Percentiles rank a stretch among this genome's conserved stretches.
These are phyloP conservation scores for Diplogelasinospora grovesii DNA, from an alignment of 495 filamentous ascomycete species.

Conservation along the genomic window DNA sequence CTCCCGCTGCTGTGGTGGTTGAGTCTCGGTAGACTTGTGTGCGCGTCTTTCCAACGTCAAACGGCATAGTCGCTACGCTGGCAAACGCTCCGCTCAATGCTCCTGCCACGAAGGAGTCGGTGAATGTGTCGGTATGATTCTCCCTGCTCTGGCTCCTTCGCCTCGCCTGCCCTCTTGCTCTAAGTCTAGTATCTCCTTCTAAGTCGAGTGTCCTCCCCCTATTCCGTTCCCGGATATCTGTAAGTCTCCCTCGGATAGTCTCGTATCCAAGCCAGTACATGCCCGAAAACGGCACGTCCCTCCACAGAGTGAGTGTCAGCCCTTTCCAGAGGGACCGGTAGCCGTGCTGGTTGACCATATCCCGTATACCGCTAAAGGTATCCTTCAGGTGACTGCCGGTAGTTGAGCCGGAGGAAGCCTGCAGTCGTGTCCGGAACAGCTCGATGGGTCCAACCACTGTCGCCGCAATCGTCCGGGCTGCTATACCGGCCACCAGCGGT, in stretches of 20 bases:
- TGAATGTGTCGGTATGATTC: slow-evolving; percentile 64
- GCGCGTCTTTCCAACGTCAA: slow-evolving; percentile 95
- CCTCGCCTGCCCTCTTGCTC: slow-evolving; percentile 17
- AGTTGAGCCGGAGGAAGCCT: slow-evolving; percentile 61
- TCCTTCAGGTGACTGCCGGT: slow-evolving; percentile 52
- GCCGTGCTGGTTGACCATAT: slow-evolving; percentile 72
- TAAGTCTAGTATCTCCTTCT: background rate
- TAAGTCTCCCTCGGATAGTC: slow-evolving; percentile 58
- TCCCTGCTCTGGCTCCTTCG: slow-evolving; percentile 44
- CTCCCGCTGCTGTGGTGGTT: slow-evolving; percentile 18
- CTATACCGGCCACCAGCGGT: slow-evolving; percentile 71
- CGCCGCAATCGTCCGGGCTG: slow-evolving; percentile 74
- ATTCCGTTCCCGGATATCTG: slow-evolving; percentile 51
- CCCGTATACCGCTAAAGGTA: slow-evolving; percentile 64
- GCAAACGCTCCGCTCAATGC: slow-evolving; percentile 76
- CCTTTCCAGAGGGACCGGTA: slow-evolving; percentile 89
- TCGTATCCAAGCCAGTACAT: slow-evolving; percentile 99
- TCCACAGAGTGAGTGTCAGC: slow-evolving; percentile 85
- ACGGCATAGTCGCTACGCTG: slow-evolving; percentile 87
- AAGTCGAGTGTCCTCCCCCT: slow-evolving; percentile 23
- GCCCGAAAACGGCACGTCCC: slow-evolving; percentile 93
- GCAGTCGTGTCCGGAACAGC: slow-evolving; percentile 89
- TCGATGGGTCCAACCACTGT: slow-evolving; percentile 84
- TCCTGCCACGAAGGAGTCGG: slow-evolving; percentile 84
- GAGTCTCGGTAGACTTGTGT: slow-evolving; percentile 69